phyloP scores from a whole-genome alignment of 2,329 filamentous ascomycete species.

The Neobulgaria alba region DNA sequence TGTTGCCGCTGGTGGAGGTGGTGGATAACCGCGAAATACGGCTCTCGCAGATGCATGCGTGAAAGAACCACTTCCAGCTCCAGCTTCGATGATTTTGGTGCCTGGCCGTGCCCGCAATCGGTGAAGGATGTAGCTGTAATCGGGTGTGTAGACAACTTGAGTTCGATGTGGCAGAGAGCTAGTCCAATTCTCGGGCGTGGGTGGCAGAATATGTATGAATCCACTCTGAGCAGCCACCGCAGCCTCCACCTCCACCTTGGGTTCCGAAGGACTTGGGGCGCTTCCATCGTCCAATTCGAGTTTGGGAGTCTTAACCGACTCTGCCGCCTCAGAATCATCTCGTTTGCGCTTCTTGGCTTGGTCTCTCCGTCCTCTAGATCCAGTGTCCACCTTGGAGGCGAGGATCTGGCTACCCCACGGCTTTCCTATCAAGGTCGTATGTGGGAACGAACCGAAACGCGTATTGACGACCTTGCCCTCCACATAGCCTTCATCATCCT shows the following conservation, averaged over 20 bases:
- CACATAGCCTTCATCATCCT: slow-evolving; percentile 60
- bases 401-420: slow-evolving; percentile 90
- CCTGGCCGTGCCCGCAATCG: slow-evolving; percentile 67
- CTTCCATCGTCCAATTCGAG: slow-evolving; percentile 5
- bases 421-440: slow-evolving; percentile 65
- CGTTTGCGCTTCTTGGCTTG: slow-evolving; percentile 45
- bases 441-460: slow-evolving; percentile 83
- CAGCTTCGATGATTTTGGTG: slow-evolving; percentile 67
- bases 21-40: slow-evolving; percentile 64
- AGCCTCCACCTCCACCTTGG: slow-evolving; percentile 35
- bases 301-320: slow-evolving; percentile 12
- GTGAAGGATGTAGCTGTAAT: slow-evolving; percentile 79
- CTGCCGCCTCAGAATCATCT: slow-evolving; percentile 28
- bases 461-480: slow-evolving; percentile 82
- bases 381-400: slow-evolving; percentile 84
- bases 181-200: slow-evolving; percentile 78
- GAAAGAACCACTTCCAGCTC: slow-evolving; percentile 75
- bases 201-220: slow-evolving; percentile 70
- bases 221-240: slow-evolving; percentile 51
- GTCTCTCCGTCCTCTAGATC: slow-evolving; percentile 69
- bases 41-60: slow-evolving; percentile 71
- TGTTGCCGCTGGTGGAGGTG: slow-evolving; percentile 27
- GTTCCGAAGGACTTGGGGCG: slow-evolving; percentile 21
- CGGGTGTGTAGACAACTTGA: slow-evolving; percentile 79
- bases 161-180: slow-evolving; percentile 71